Evolutionary conservation across 306 rosid genomes (phyloP).

Genomic region (Sophora flavescens): DNA sequence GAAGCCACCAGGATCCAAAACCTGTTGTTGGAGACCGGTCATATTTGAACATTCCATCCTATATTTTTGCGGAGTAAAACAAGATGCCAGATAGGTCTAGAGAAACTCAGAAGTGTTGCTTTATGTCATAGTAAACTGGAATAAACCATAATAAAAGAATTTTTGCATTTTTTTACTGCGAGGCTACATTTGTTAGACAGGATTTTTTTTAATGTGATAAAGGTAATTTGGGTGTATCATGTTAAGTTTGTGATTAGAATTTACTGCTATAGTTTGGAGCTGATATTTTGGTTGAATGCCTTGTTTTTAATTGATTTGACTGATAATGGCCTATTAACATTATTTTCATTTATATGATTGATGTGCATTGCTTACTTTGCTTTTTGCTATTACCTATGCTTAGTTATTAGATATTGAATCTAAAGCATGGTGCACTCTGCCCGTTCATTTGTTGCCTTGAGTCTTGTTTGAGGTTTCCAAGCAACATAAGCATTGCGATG

Average conservation of each 20-base stretch:
- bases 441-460: background rate
- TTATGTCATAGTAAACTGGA: slow-evolving; percentile 15
- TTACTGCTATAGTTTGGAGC: background rate
- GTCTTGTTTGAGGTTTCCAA: slow-evolving; percentile 36
- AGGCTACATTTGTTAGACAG: slow-evolving; percentile 24
- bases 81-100: background rate
- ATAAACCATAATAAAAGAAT: background rate
- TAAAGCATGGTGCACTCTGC: slow-evolving; percentile 14
- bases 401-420: slow-evolving; percentile 34
- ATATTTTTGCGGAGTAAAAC: slow-evolving; percentile 4
- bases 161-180: background rate
- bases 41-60: background rate
- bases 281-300: background rate
- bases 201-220: background rate
- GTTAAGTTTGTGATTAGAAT: slow-evolving; percentile 12
- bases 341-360: slow-evolving; percentile 23
- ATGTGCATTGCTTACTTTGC: slow-evolving; percentile 14
- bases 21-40: slow-evolving; percentile 4
- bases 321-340: background rate
- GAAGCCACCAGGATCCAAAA: slow-evolving; percentile 16
- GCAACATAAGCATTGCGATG: slow-evolving; percentile 24
- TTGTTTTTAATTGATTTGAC: slow-evolving; percentile 9
- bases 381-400: slow-evolving; percentile 5
- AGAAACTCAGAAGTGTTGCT: background rate
- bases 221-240: slow-evolving; percentile 9